phyloP scores from a whole-genome alignment of 2,329 filamentous ascomycete species.

The Colletotrichum lentis region DNA sequence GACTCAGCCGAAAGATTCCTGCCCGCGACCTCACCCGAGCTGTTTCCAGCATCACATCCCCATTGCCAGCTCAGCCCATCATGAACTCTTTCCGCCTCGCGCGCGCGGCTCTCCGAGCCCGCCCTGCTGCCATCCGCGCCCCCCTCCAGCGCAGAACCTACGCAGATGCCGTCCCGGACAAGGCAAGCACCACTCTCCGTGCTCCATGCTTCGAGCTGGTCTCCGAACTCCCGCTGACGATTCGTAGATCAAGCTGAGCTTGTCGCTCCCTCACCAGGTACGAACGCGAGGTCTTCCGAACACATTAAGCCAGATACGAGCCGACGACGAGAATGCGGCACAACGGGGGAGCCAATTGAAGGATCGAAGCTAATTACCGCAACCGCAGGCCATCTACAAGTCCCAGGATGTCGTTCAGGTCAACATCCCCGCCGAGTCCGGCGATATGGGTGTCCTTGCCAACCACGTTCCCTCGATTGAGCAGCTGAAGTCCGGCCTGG shows the following conservation, averaged over 20 bases:
- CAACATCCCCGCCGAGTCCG: conserved; percentile 97
- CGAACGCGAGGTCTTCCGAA: conserved; percentile 48
- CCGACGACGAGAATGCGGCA: conserved; percentile 12
- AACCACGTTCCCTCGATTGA: conserved; percentile 99
- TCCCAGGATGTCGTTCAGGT: conserved; percentile 84
- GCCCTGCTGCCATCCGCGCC: conserved; percentile 77
- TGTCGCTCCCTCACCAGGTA: conserved; percentile 99
- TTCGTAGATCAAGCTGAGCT: conserved; percentile 88
- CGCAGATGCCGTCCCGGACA: conserved; percentile 85
- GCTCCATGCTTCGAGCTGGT: conserved; percentile 41
- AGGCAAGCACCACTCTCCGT: conserved; percentile 58
- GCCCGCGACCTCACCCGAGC: conserved; percentile 53
- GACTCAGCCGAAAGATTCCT: conserved; percentile 58
- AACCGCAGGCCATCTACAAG: conserved; percentile 72
- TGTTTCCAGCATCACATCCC: conserved; percentile 57
- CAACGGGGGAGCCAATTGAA: conserved; percentile 42
- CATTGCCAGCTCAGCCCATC: conserved; percentile 62
- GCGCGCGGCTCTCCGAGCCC: conserved; percentile 86
- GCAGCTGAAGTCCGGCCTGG: conserved; percentile 95
- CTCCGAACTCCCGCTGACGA: conserved; percentile 43
- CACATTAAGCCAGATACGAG: conserved; percentile 10
- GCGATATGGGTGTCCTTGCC: conserved; percentile 99
- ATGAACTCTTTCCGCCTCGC: conserved; percentile 97
- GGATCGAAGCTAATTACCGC: conserved; percentile 60
- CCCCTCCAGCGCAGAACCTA: conserved; percentile 88